These are phyloP conservation scores for Eustoma russellianum DNA, from an alignment of 257 asterid genomes.

Conservation along the genomic window DNA sequence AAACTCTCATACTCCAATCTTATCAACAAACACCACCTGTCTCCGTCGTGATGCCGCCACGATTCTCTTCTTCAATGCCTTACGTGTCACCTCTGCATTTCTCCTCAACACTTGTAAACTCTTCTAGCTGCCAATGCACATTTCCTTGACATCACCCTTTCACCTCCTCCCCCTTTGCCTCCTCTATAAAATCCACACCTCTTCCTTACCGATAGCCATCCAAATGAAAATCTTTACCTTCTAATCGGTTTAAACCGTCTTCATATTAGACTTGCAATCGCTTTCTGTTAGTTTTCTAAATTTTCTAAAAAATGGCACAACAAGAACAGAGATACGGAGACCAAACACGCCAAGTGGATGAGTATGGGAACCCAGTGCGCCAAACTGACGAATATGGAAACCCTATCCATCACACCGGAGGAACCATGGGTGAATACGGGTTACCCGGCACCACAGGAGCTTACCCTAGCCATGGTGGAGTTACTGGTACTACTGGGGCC, in stretches of 20 bases:
- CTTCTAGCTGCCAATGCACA: not conserved
- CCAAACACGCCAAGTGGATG: constrained; percentile 31
- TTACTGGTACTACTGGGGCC: not conserved
- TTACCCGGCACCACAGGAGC: constrained; percentile 35
- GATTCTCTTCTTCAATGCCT: too few species aligned
- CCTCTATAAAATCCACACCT: not conserved
- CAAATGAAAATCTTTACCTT: not conserved
- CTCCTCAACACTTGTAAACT: not conserved
- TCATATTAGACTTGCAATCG: not conserved
- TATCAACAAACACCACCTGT: too few species aligned
- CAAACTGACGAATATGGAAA: constrained; percentile 61
- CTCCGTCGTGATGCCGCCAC: too few species aligned
- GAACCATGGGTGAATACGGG: constrained; percentile 22
- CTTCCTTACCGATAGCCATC: not conserved
- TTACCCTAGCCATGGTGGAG: constrained; percentile 7
- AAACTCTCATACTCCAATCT: too few species aligned
- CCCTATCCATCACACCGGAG: constrained; percentile 21
- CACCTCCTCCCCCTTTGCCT: not conserved
- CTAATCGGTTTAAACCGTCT: too few species aligned
- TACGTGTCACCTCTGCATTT: not conserved
- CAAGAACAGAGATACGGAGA: constrained; percentile 6
- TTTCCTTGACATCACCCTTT: too few species aligned
- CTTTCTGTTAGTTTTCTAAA: not conserved
- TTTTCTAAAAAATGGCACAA: constrained; percentile 25
- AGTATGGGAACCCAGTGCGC: constrained; percentile 41